Conservation (phyloP, 75 land plant genomes). For the Picea sitchensis region DNA sequence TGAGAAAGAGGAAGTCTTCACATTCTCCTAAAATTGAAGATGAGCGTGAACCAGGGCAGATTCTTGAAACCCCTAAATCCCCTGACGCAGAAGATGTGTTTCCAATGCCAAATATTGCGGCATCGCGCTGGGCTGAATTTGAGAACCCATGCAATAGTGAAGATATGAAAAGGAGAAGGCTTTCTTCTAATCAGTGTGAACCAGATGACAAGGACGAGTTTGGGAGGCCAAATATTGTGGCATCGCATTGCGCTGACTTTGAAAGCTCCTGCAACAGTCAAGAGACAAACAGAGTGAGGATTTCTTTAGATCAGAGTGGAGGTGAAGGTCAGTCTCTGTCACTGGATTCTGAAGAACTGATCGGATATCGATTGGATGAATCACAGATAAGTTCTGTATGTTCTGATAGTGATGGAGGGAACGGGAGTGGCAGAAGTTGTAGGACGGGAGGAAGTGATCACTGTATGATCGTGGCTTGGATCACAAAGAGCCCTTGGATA, state of each 20-base stretch:
- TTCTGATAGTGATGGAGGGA: not conserved
- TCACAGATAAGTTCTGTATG: not conserved
- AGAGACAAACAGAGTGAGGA: not conserved
- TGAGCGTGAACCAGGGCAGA: conserved; percentile 6
- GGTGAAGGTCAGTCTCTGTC: not conserved
- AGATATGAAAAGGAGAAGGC: not conserved
- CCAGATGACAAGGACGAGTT: not conserved
- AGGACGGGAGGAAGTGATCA: not conserved
- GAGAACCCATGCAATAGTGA: not conserved
- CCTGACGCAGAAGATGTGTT: not conserved
- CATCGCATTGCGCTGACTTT: not conserved
- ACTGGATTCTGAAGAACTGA: not conserved
- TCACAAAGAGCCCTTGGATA: not conserved
- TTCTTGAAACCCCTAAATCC: not conserved
- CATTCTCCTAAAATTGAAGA: no score
- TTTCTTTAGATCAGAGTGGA: not conserved
- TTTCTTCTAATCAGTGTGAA: not conserved
- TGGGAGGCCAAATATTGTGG: not conserved
- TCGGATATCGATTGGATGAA: not conserved
- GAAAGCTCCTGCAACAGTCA: not conserved
- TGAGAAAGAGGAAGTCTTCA: not conserved
- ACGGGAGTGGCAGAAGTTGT: not conserved
- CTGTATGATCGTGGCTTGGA: not conserved
- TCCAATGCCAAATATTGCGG: not conserved
- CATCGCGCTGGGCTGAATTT: not conserved